Evolutionary conservation across 2,329 filamentous ascomycete genomes (phyloP), one percentile per base, ranked within the genome.

Genomic region (Fusarium albosuccineum): DNA sequence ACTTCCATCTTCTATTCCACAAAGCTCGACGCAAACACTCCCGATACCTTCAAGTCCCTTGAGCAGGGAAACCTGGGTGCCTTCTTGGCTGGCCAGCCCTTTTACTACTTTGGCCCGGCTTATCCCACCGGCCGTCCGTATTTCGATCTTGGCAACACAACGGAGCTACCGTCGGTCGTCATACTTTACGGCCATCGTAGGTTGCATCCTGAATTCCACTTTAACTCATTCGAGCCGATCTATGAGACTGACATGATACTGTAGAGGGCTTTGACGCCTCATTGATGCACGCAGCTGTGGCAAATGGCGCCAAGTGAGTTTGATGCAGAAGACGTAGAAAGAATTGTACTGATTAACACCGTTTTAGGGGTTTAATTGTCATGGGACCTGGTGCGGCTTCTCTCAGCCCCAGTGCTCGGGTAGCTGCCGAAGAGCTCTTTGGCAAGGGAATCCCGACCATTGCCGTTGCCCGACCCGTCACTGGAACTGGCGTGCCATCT

Each of bases 21-120:
- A 46, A 89, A 89, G 75, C 86, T 82, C n/a, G 85, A 88, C 64
- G 85, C 86, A 26, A 89, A 89, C 73, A 82, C 83, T 0, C 78
- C 87, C 30, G 86, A 89, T 66, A 88, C 86, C 2, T 89, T 89
- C 81, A 83, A 82, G 68, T 79, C 83, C 0, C 76, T 77, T 11
- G 87, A 89, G 74, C 79, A 81, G 70, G 84, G 86, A 1, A 60
- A 56, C 5, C 30, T 70, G 2, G 66, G 63, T 3, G 51, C 46
- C 2, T 65, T 87, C 70, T 80, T 87, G 60, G 82, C 83, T 45
- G 80, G 85, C n/a, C 78, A 82, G 6, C 84, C 85, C 0, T 86
- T 82, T 67, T 87, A 86, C 76, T 87, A 82, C 75, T 87, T 81
- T 62, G 80, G 78, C 4, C 76, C 85, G 0, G 76, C 81, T 0